Conservation (phyloP, 768 basidiomycete genomes). For the Piloderma croceum region DNA sequence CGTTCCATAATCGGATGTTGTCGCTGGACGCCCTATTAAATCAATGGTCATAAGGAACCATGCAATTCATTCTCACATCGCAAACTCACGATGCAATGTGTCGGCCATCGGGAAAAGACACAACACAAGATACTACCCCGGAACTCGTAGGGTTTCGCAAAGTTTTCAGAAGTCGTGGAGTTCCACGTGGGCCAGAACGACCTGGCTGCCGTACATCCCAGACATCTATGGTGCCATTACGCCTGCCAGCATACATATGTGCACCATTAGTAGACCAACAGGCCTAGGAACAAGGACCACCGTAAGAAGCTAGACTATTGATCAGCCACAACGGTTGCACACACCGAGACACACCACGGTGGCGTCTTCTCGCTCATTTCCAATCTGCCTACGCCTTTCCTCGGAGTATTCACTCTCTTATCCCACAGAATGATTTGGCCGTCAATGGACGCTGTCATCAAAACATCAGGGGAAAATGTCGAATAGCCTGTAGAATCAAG, state of each 20-base stretch:
- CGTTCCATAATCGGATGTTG: slow-evolving; percentile 92
- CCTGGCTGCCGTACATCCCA: slow-evolving; percentile 91
- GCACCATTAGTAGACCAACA: slow-evolving; percentile 89
- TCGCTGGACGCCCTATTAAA: slow-evolving; percentile 76
- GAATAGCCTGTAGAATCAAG: slow-evolving; percentile 56
- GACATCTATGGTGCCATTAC: slow-evolving; percentile 86
- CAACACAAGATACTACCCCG: slow-evolving; percentile 87
- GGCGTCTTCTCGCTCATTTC: slow-evolving; percentile 91
- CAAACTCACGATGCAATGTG: slow-evolving; percentile 80
- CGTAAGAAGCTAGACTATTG: background rate
- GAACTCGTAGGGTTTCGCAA: slow-evolving; percentile 84
- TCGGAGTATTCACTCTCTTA: slow-evolving; percentile 57
- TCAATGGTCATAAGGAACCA: background rate
- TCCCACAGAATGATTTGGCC: slow-evolving; percentile 94
- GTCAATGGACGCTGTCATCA: slow-evolving; percentile 88
- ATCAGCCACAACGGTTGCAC: slow-evolving; percentile 19
- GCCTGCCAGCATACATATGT: slow-evolving; percentile 85
- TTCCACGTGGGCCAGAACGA: slow-evolving; percentile 48
- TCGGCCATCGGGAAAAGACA: slow-evolving; percentile 85
- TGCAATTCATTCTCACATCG: slow-evolving; percentile 6
- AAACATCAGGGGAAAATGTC: slow-evolving; percentile 70
- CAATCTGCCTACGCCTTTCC: slow-evolving; percentile 73
- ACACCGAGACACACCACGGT: slow-evolving; percentile 93
- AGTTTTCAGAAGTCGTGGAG: slow-evolving; percentile 77
- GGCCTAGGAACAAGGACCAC: slow-evolving; percentile 50